Evolutionary conservation across 331 rosid species (phyloP), one percentile per base, ranked within the genome.

Genomic region (Malus hybrid): DNA sequence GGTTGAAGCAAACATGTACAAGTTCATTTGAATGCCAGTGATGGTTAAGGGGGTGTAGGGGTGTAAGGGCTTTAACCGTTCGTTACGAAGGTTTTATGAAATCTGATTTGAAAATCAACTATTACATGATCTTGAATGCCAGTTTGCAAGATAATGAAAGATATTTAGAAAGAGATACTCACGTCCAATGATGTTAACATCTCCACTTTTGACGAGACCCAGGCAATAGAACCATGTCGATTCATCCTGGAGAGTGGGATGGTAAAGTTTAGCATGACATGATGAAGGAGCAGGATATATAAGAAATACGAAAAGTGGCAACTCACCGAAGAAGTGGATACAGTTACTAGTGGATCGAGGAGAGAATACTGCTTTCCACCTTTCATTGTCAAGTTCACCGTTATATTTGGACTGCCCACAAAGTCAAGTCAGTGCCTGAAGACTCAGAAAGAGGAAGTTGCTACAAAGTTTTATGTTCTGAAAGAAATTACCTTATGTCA

Each of bases 151-250:
- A 22, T 44, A 66, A 75, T 62, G 19, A 46, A 68, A 63, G 63
- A 18, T 48, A 70, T 6, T 18, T 20, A 61, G 44, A 63, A 53
- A 67, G 36, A 81, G 78, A 84, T 77, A 85, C 97, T 92, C 73
- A 94, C 97, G 99, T 81, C 99, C 99, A 30, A 94, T 90, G 82
- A 94, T 86, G 66, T 92, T 90, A 57, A 94, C 72, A 66, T 75
- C 78, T 75, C 63, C 70, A 72, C 97, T 92, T 82, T 82, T 92
- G 78, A 81, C 20, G 63, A 94, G 56, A 30, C 84, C 97, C 72
- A 94, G 80, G 74, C 84, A 84, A 62, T n/a, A 71, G 18, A 71
- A 13, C 30, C 0, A 1, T 19, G 22, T 4, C 1, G 0, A 28
- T 70, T 9, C 68, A 7, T 65, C 84, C 96, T 88, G 90, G 6